phyloP scores from a whole-genome alignment of 2,329 filamentous ascomycete species.

The Fusarium sublunatum region DNA sequence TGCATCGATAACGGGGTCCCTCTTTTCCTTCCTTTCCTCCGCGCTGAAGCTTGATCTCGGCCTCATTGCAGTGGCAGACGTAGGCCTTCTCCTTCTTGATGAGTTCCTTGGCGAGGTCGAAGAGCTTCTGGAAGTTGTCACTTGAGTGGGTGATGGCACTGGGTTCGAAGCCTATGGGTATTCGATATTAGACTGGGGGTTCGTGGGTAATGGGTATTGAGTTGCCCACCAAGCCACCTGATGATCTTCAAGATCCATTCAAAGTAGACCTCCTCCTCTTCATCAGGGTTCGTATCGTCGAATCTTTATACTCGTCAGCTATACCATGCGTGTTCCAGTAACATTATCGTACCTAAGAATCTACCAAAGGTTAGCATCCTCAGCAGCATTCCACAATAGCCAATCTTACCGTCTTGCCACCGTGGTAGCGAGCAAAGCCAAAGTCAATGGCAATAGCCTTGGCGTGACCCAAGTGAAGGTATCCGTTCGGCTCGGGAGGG shows the following conservation, averaged over 20 bases:
- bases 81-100: conserved; percentile 79
- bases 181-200: conserved; percentile 9
- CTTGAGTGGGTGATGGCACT: conserved; percentile 85
- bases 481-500: conserved; percentile 91
- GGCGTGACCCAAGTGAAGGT: conserved; percentile 90
- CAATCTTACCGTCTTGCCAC: conserved; percentile 65
- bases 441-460: conserved; percentile 98
- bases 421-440: conserved; percentile 87
- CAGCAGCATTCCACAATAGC: neutral
- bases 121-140: conserved; percentile 89
- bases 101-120: conserved; percentile 87
- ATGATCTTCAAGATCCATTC: conserved; percentile 90
- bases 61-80: conserved; percentile 87
- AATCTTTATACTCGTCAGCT: conserved; percentile 64
- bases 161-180: conserved; percentile 71
- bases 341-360: conserved; percentile 46
- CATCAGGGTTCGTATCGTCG: conserved; percentile 95
- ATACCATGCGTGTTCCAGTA: neutral
- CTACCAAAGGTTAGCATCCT: conserved; percentile 36
- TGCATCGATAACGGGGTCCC: conserved; percentile 80
- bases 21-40: conserved; percentile 76
- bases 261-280: conserved; percentile 91
- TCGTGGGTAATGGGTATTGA: neutral
- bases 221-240: conserved; percentile 69
- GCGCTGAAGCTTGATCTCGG: conserved; percentile 86